A percentile compares a stretch with the other conserved stretches of the same genome.
Evolutionary conservation across 179 eudicot species (phyloP).

Genomic region (Actinidia chinensis): DNA sequence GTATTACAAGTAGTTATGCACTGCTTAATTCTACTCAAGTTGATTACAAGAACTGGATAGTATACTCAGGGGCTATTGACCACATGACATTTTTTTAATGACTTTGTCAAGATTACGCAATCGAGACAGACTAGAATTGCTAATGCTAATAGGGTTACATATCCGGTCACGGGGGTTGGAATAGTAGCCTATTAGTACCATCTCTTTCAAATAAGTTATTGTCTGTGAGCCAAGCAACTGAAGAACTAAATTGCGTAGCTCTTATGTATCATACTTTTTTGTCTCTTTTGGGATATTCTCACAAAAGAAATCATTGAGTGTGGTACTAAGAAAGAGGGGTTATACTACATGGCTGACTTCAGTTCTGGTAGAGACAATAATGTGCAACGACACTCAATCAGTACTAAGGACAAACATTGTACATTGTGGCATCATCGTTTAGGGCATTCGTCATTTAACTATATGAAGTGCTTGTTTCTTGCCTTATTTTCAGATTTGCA

Average conservation of each 20-base stretch:
- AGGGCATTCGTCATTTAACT: neutral
- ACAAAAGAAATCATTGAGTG: constrained; percentile 1
- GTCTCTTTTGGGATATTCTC: neutral
- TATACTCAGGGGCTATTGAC: neutral
- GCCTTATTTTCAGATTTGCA: neutral
- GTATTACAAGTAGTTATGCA: no score
- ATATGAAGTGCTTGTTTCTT: neutral
- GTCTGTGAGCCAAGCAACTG: no score
- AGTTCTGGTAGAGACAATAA: neutral
- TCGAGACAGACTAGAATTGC: neutral
- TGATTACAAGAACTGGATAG: neutral
- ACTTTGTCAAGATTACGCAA: neutral
- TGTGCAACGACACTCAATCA: neutral
- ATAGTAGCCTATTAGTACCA: no score
- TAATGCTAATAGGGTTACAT: neutral
- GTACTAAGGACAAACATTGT: neutral
- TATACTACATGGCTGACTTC: constrained; percentile 5
- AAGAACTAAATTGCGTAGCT: neutral
- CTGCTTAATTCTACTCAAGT: neutral
- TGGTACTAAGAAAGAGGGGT: constrained; percentile 14
- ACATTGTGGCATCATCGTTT: neutral
- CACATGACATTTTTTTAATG: neutral
- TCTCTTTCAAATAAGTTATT: neutral
- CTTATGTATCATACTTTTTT: constrained; percentile 9
- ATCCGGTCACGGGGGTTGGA: neutral